A percentile compares a stretch with the other conserved stretches of the same genome.
phyloP scores from a whole-genome alignment of 2,329 filamentous ascomycete genomes.

The Pezicula radicicola region DNA sequence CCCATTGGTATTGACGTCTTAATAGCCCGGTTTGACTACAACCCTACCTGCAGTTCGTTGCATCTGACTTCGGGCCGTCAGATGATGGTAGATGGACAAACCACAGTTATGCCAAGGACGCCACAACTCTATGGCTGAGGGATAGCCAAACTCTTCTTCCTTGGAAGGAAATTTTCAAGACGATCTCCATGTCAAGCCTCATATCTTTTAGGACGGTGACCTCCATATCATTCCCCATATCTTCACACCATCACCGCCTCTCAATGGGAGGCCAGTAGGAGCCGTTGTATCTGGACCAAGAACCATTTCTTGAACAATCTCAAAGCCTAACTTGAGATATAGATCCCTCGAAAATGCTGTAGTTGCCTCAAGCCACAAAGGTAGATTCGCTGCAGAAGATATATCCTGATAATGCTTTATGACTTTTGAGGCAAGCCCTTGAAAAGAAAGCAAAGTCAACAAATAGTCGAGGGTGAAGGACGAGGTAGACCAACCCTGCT shows the following conservation, averaged over 20 bases:
- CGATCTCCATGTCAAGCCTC: too few species aligned
- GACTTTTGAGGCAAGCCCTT: conserved; percentile 9
- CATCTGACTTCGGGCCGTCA: too few species aligned
- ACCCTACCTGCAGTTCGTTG: too few species aligned
- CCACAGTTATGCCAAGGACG: too few species aligned
- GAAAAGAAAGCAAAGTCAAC: not conserved
- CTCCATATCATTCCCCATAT: conserved; percentile 20
- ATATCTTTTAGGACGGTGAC: not conserved
- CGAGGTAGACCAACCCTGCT: not conserved
- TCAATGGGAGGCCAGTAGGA: conserved; percentile 4
- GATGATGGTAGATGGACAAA: too few species aligned
- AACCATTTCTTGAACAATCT: conserved; percentile 10
- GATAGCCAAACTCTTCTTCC: too few species aligned
- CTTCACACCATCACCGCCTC: conserved; percentile 12
- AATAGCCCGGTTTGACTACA: too few species aligned
- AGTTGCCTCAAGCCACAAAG: conserved; percentile 18
- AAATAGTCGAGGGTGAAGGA: not conserved
- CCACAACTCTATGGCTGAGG: too few species aligned
- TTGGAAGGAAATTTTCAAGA: too few species aligned
- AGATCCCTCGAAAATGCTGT: conserved; percentile 8
- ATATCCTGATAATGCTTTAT: conserved; percentile 10
- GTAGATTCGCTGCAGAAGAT: conserved; percentile 8
- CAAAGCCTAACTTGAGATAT: conserved; percentile 15
- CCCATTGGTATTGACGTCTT: too few species aligned
- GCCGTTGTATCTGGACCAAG: conserved; percentile 14